A percentile compares a stretch with the other conserved stretches of the same genome.
Conservation (phyloP, 148 eudicot genomes). For the Persicaria tinctoria region DNA sequence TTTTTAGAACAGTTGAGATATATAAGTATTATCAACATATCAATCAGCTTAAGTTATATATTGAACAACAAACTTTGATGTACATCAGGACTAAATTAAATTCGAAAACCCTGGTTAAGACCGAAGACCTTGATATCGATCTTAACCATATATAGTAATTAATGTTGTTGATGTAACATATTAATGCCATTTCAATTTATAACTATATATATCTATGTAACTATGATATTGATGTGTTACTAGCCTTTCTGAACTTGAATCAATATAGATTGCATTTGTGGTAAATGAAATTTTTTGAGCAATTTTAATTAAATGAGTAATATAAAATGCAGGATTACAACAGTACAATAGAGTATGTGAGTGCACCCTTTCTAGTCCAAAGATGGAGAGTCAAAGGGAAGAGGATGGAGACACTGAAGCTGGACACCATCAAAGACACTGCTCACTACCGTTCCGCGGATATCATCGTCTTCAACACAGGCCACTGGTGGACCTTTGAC, state of each 20-base stretch:
- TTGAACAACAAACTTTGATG: too few species aligned
- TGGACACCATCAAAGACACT: constrained; percentile 13
- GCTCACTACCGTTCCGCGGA: constrained; percentile 57
- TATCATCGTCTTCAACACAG: constrained; percentile 76
- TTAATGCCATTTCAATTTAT: too few species aligned
- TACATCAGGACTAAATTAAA: not conserved
- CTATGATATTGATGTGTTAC: too few species aligned
- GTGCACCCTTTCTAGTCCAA: constrained; percentile 66
- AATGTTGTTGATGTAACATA: too few species aligned
- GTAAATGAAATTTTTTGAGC: not conserved
- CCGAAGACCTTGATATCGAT: too few species aligned
- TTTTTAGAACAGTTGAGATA: too few species aligned
- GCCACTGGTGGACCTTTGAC: constrained; percentile 98
- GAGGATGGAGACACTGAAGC: constrained; percentile 41
- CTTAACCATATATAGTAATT: too few species aligned
- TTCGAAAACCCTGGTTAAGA: not conserved
- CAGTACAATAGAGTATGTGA: constrained; percentile 72
- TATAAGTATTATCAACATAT: too few species aligned
- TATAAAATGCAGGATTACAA: constrained; percentile 46
- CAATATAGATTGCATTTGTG: not conserved
- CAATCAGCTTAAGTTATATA: too few species aligned
- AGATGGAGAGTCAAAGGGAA: constrained; percentile 19
- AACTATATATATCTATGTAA: too few species aligned
- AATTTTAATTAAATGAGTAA: not conserved
- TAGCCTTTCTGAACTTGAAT: too few species aligned